Conservation (phyloP, 176 grass and related monocot genomes). For the Bonia amplexicaulis region DNA sequence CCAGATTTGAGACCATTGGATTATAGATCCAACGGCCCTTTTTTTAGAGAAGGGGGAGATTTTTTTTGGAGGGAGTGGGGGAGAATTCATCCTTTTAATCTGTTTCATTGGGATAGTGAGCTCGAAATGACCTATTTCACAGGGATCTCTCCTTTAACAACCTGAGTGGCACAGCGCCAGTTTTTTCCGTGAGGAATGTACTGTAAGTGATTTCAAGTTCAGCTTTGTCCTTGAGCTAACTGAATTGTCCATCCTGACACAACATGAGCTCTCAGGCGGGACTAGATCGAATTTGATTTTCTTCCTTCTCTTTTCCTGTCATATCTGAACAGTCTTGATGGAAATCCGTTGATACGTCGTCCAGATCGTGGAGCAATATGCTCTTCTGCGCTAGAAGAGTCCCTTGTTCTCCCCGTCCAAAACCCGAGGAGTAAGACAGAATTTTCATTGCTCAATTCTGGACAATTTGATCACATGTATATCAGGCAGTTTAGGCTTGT, state of each 20-base stretch:
- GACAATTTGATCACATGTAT: neutral
- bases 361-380: slow-evolving; percentile 28
- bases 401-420: slow-evolving; percentile 15
- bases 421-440: slow-evolving; percentile 1
- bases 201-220: slow-evolving; percentile 44
- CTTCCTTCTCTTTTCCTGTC: neutral
- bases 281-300: neutral
- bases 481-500: neutral
- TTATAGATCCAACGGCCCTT: no score
- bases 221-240: neutral
- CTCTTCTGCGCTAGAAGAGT: slow-evolving; percentile 11
- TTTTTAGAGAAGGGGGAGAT: no score
- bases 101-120: slow-evolving; percentile 1
- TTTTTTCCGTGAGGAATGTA: slow-evolving; percentile 19
- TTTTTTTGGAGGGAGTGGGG: no score
- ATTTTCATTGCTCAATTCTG: neutral
- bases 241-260: neutral
- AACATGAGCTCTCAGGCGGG: neutral
- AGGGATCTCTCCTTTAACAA: slow-evolving; percentile 93
- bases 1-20: no score
- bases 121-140: neutral
- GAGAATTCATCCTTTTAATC: no score
- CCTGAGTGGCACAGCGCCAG: slow-evolving; percentile 50
- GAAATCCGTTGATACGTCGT: slow-evolving; percentile 53
- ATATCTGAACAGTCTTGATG: slow-evolving; percentile 41